phyloP scores from a whole-genome alignment of 2,329 filamentous ascomycete genomes.

The Colletotrichum chrysophilum region DNA sequence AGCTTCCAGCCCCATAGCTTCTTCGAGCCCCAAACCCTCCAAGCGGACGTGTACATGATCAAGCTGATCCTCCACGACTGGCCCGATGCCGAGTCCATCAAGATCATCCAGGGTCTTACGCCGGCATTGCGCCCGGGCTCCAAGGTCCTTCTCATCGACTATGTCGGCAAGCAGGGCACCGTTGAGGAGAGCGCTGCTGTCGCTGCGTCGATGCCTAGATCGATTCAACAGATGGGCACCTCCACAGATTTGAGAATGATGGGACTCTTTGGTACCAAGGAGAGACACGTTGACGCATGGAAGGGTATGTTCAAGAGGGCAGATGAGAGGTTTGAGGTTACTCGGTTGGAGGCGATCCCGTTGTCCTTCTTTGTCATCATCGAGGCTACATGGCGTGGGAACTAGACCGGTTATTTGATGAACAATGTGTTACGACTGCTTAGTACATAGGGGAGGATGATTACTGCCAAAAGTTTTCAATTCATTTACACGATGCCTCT shows the following conservation, averaged over 20 bases:
- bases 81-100: conserved; percentile 47
- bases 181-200: conserved; percentile 25
- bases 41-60: conserved; percentile 56
- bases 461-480: background rate
- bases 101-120: conserved; percentile 45
- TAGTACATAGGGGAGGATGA: background rate
- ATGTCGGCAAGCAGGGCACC: conserved; percentile 37
- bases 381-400: conserved; percentile 40
- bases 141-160: conserved; percentile 41
- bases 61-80: conserved; percentile 63
- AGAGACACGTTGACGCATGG: conserved; percentile 52
- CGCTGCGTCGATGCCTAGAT: conserved; percentile 33
- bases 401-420: background rate
- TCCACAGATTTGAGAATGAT: conserved; percentile 56
- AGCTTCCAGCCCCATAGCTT: conserved; percentile 42
- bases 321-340: conserved; percentile 50
- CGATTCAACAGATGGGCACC: conserved; percentile 42
- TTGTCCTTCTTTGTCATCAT: conserved; percentile 40
- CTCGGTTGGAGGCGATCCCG: conserved; percentile 38
- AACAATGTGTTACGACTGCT: background rate
- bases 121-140: conserved; percentile 50
- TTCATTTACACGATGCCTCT: background rate
- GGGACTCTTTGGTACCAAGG: conserved; percentile 53
- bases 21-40: conserved; percentile 40
- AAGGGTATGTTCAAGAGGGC: conserved; percentile 47